These are phyloP conservation scores for Xylaria cubensis DNA, from an alignment of 495 filamentous ascomycete species.

Conservation along the genomic window DNA sequence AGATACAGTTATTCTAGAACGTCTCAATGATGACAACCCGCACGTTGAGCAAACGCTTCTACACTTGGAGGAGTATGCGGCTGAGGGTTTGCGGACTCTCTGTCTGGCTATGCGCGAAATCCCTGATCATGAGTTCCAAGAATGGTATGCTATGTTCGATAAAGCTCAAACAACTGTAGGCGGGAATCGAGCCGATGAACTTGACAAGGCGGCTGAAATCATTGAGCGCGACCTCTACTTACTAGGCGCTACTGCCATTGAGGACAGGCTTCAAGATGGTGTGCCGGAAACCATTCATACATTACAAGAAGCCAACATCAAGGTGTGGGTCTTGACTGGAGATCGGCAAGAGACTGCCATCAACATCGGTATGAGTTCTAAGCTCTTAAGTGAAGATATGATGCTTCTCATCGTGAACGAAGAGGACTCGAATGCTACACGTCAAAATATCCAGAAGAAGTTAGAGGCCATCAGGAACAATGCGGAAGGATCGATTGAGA, in stretches of 20 bases:
- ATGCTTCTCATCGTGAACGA: conserved; percentile 96
- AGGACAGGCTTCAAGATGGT: conserved; percentile 95
- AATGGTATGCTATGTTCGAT: conserved; percentile 88
- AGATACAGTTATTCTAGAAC: conserved; percentile 93
- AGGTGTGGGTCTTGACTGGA: conserved; percentile 98
- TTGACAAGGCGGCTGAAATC: conserved; percentile 96
- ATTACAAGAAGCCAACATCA: conserved; percentile 95
- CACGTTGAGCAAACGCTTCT: conserved; percentile 86
- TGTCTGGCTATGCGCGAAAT: conserved; percentile 96
- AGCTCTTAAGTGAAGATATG: conserved; percentile 98
- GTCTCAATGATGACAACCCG: conserved; percentile 78
- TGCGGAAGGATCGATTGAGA: conserved; percentile 71
- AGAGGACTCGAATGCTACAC: conserved; percentile 73
- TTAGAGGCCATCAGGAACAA: conserved; percentile 84
- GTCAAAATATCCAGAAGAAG: conserved; percentile 90
- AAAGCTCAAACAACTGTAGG: conserved; percentile 89
- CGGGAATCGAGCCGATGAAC: conserved; percentile 89
- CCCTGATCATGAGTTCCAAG: conserved; percentile 85
- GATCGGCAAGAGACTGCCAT: conserved; percentile 99
- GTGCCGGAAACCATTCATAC: conserved; percentile 99
- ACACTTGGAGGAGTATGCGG: conserved; percentile 97
- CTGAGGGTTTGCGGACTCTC: conserved; percentile 92
- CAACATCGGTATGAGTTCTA: conserved; percentile 99
- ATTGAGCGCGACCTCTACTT: conserved; percentile 92
- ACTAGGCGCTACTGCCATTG: conserved; percentile 95